A percentile compares a stretch with the other conserved stretches of the same genome.
These are phyloP conservation scores for Biancaea sappan DNA, from an alignment of 306 rosid species.

Conservation along the genomic window DNA sequence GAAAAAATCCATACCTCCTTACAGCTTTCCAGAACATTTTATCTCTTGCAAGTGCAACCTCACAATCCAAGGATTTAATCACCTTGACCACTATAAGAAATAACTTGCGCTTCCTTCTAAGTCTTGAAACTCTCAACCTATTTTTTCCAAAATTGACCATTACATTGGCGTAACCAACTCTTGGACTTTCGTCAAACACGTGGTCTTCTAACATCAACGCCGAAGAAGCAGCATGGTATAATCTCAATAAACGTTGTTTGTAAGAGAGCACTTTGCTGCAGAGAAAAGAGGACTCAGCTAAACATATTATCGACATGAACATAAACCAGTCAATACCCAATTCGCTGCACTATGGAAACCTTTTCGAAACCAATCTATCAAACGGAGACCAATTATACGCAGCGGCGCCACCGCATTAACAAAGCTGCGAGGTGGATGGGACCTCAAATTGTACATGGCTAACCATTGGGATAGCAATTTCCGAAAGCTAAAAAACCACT, in stretches of 20 bases:
- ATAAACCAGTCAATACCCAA: conserved; percentile 46
- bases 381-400: background rate
- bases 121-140: background rate
- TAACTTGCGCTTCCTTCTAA: conserved; percentile 1
- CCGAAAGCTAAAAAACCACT: background rate
- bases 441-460: background rate
- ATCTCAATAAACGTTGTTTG: conserved; percentile 32
- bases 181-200: conserved; percentile 52
- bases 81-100: conserved; percentile 49
- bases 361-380: conserved; percentile 9
- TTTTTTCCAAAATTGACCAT: conserved; percentile 5
- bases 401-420: background rate
- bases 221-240: conserved; percentile 39
- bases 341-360: conserved; percentile 2
- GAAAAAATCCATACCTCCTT: conserved; percentile 44
- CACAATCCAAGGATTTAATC: conserved; percentile 60
- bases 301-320: conserved; percentile 43
- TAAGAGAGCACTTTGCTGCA: conserved; percentile 19
- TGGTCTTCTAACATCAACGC: conserved; percentile 47
- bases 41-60: conserved; percentile 46
- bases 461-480: background rate
- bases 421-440: background rate
- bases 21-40: conserved; percentile 51
- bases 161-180: conserved; percentile 14
- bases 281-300: conserved; percentile 26